phyloP scores from a whole-genome alignment of 305 asterid genomes.

The Andrographis paniculata region DNA sequence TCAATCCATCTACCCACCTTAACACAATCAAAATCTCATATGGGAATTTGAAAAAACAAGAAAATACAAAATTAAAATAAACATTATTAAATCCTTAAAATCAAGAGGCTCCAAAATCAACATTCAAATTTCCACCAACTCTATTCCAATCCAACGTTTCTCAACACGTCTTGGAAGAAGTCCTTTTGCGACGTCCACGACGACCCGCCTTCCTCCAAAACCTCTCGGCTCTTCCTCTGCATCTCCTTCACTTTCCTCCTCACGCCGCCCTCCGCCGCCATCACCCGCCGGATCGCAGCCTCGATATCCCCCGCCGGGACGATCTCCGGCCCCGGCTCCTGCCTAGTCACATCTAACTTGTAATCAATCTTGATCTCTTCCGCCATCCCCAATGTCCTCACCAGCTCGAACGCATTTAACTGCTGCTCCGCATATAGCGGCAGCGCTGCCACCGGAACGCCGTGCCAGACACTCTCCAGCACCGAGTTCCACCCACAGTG shows the following conservation, averaged over 20 bases:
- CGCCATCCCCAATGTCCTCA: neutral
- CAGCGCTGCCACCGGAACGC: neutral
- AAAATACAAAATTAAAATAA: no score
- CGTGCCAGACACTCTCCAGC: neutral
- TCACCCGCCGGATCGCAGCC: neutral
- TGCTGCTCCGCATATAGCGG: constrained; percentile 12
- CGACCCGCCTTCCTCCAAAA: constrained; percentile 5
- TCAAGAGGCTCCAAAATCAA: no score
- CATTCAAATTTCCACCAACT: no score
- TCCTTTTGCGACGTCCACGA: neutral
- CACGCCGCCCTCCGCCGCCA: neutral
- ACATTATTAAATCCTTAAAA: no score
- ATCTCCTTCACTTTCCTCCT: constrained; percentile 1
- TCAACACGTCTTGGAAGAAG: neutral
- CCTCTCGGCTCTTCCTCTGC: constrained; percentile 3
- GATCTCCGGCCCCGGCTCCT: neutral
- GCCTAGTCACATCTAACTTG: neutral
- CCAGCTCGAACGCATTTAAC: neutral
- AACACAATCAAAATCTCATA: no score
- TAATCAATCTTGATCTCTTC: constrained; percentile 1
- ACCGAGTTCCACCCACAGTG: no score
- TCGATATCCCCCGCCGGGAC: neutral
- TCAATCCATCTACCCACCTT: no score
- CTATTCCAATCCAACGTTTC: neutral
- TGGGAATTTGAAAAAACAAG: no score